These are phyloP conservation scores for Leptographium wingfieldii DNA, from an alignment of 2,329 filamentous ascomycete genomes.

Conservation along the genomic window DNA sequence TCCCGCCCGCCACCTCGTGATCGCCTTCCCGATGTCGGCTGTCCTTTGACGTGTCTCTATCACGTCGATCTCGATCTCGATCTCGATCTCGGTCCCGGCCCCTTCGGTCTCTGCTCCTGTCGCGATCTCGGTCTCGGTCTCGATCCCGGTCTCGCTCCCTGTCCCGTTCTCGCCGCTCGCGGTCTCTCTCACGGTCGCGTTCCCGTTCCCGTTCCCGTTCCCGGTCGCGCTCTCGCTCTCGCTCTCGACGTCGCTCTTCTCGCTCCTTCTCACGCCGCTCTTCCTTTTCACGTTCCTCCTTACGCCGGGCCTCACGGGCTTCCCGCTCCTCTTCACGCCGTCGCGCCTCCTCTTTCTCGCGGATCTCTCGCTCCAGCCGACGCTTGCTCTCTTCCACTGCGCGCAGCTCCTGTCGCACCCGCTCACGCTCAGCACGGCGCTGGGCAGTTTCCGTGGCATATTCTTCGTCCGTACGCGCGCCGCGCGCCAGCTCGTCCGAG, in stretches of 20 bases:
- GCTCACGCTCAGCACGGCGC: constrained; percentile 47
- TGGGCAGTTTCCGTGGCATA: constrained; percentile 56
- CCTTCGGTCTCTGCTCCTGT: constrained; percentile 14
- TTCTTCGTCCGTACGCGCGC: constrained; percentile 60
- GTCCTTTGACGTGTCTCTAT: constrained; percentile 14
- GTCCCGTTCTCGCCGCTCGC: constrained; percentile 15
- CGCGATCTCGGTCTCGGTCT: constrained; percentile 15
- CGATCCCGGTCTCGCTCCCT: constrained; percentile 18
- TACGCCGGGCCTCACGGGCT: constrained; percentile 20
- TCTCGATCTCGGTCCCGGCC: constrained; percentile 14
- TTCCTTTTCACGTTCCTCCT: constrained; percentile 25
- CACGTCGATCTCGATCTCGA: constrained; percentile 5
- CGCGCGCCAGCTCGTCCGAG: constrained; percentile 48
- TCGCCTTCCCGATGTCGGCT: not conserved
- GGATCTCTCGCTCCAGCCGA: constrained; percentile 44
- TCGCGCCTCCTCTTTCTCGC: constrained; percentile 28
- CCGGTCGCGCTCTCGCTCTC: constrained; percentile 26
- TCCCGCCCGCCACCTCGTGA: constrained; percentile 18
- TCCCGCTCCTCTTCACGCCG: constrained; percentile 21
- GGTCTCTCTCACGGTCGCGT: constrained; percentile 17
- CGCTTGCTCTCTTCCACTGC: constrained; percentile 49
- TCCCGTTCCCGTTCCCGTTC: constrained; percentile 26
- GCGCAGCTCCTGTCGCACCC: constrained; percentile 45
- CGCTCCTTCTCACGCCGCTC: constrained; percentile 27
- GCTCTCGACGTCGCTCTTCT: constrained; percentile 23